phyloP scores from a whole-genome alignment of 1,284 basidiomycete genomes.

The Mycena sp. region DNA sequence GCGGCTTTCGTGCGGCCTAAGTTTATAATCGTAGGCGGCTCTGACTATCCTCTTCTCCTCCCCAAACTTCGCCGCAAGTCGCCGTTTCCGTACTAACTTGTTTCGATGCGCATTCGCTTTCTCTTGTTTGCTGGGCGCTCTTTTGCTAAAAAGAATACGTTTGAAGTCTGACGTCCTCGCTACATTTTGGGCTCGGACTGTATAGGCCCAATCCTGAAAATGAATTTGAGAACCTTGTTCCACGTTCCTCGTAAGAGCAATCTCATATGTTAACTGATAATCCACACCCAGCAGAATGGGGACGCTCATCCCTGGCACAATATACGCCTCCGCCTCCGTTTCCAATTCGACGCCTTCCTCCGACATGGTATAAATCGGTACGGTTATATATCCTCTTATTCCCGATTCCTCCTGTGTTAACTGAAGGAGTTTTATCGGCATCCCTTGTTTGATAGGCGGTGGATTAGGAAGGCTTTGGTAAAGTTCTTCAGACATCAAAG shows the following conservation, averaged over 20 bases:
- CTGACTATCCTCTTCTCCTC: neutral
- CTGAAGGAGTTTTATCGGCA: constrained; percentile 32
- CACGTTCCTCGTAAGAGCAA: constrained; percentile 25
- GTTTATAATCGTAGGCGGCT: neutral
- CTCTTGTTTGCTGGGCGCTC: neutral
- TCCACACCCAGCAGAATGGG: constrained; percentile 44
- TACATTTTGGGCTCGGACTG: neutral
- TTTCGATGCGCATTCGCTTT: neutral
- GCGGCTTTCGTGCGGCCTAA: neutral
- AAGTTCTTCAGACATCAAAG: constrained; percentile 33
- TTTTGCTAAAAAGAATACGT: neutral
- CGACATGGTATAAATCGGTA: constrained; percentile 19
- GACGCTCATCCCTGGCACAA: constrained; percentile 42
- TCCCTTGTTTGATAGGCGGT: constrained; percentile 21
- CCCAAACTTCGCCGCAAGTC: neutral
- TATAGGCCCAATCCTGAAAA: constrained; percentile 6
- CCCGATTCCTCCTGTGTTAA: constrained; percentile 29
- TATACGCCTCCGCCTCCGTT: constrained; percentile 41
- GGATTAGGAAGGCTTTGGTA: constrained; percentile 3
- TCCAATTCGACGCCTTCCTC: constrained; percentile 31
- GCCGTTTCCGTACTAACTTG: neutral
- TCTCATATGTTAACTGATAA: constrained; percentile 39
- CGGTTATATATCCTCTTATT: constrained; percentile 29
- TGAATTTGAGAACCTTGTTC: neutral
- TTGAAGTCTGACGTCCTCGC: neutral